A percentile compares a stretch with the other conserved stretches of the same genome.
Evolutionary conservation across 208 protist species (phyloP).

Genomic region (Vickermania ingenoplastis): DNA sequence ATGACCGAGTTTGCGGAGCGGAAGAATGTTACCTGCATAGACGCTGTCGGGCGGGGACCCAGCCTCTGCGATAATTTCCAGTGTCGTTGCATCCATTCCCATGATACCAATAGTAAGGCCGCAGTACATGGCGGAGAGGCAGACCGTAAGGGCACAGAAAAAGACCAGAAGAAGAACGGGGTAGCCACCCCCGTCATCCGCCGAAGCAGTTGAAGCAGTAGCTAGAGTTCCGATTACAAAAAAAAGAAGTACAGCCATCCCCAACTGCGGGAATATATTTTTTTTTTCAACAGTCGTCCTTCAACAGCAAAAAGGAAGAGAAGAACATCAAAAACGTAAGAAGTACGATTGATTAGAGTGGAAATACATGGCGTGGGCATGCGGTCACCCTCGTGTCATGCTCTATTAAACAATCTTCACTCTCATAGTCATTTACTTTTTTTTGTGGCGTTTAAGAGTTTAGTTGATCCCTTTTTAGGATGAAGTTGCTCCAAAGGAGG

Average conservation of each 20-base stretch:
- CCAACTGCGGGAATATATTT: too few species aligned
- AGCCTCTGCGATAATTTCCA: constrained; percentile 71
- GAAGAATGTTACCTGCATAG: constrained; percentile 63
- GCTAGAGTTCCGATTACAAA: constrained; percentile 3
- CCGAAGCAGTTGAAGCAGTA: constrained; percentile 5
- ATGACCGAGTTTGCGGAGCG: constrained; percentile 60
- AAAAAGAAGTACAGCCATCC: neutral
- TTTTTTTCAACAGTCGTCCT: constrained; percentile 1
- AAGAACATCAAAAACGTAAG: too few species aligned
- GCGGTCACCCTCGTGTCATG: too few species aligned
- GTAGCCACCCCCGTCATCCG: neutral
- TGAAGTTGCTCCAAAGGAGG: too few species aligned
- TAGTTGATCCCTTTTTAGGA: too few species aligned
- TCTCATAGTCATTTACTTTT: too few species aligned
- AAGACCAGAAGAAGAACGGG: constrained; percentile 39
- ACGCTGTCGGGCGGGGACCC: constrained; percentile 49
- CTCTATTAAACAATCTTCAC: too few species aligned
- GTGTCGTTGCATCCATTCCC: constrained; percentile 65
- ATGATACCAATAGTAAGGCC: constrained; percentile 74
- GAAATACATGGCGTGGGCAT: too few species aligned
- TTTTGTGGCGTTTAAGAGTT: too few species aligned
- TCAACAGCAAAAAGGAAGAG: too few species aligned
- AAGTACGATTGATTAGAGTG: too few species aligned
- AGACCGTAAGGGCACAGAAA: constrained; percentile 30
- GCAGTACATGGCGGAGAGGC: constrained; percentile 71